Evolutionary conservation across 257 asterid genomes (phyloP), one percentile per base, ranked within the genome.

Genomic region (Misopates orontium): DNA sequence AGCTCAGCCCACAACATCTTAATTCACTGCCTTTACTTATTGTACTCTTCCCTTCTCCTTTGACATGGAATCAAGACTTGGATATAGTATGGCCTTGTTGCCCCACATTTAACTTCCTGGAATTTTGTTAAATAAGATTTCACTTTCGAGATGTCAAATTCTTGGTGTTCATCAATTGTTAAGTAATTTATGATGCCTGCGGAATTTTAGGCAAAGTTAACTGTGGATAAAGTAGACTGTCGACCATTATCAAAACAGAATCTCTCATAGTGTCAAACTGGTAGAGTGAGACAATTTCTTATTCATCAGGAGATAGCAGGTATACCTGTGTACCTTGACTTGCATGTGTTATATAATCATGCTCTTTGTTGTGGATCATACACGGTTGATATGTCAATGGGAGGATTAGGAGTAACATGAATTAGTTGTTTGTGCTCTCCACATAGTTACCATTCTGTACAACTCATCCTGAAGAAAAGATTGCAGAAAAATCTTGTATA

Each of bases 71-170:
- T 14, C 51, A 25, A 16, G 66, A 32, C 24, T 64, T 50, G 56
- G 71, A 31, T 28, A 19, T 50, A 9, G 21, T 22, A 16, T 62
- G 56, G 23, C 48, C 7, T 14, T 65, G 53, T 28, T 11, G 48
- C 72, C 40, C 60, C 14, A 47, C 48, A 45, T 56, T 62, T 20
- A 31, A 49, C 60, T 51, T 57, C 7, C 71, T 22, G 70, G 12
- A 1, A 63, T 20, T 21, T 23, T 10, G 12, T 22, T 15, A 31
- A 53, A 19, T 45, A 42, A 56, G 56, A 19, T 41, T 60, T 60
- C 21, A 24, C 66, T 64, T 56, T 58, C 44, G 14, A 10, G 53
- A 14, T 56, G 71, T 36, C 14, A 4, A 2, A 3, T 56, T 42
- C 36, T 49, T 45, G 57, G 48, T 41, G 21, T 40, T 67, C 58